Base-by-base conservation (phyloP, 441 rosid genomes). In the Lepidium campestre region DNA sequence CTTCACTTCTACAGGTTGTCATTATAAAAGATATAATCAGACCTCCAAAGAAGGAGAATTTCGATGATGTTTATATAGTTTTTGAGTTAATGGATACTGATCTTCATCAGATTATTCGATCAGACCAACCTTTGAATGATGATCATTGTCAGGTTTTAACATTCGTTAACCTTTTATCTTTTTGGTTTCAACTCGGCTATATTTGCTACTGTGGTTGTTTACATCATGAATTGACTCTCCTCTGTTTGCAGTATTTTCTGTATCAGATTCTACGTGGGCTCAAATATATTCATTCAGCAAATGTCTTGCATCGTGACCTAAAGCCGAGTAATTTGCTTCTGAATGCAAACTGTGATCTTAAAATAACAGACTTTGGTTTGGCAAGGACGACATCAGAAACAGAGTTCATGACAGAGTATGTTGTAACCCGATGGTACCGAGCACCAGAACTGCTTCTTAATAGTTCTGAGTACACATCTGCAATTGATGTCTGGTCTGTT, bases 311-410 rank as follows among this genome's bases (percentile, higher is more conserved):
- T 47, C 88, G 89, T 62, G 93, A 85, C 65, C 93, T 86, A 32
- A 86, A 86, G 63, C 92, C 92, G 27, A 84, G 89, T 81, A 86
- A 85, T 75, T 66, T 87, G 73, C 88, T 87, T 71, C 64, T 87
- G 62, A 85, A 85, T 65, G 80, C 85, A 34, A 85, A 83, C 19
- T 87, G 90, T 2, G 88, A 85, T 76, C 90, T 87, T 56, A 87
- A 87, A 60, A 83, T 87, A 12, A 88, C 86, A 6, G 93, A 87
- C 57, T 87, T 87, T 63, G 93, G 90, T 31, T 72, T 87, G 76
- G 93, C 93, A 6, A 81, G 93, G 71, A 87, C 86, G 2, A 85
- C 89, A 3, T 83, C 93, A 27, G 93, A 87, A 68, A 83, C 93
- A 57, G 90, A 83, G 40, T 83, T 87, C 77, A 87, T 87, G 93